Percentiles rank a stretch among this genome's conserved stretches.
phyloP scores from a whole-genome alignment of 2,329 filamentous ascomycete genomes.

The Zymoseptoria crescenta region DNA sequence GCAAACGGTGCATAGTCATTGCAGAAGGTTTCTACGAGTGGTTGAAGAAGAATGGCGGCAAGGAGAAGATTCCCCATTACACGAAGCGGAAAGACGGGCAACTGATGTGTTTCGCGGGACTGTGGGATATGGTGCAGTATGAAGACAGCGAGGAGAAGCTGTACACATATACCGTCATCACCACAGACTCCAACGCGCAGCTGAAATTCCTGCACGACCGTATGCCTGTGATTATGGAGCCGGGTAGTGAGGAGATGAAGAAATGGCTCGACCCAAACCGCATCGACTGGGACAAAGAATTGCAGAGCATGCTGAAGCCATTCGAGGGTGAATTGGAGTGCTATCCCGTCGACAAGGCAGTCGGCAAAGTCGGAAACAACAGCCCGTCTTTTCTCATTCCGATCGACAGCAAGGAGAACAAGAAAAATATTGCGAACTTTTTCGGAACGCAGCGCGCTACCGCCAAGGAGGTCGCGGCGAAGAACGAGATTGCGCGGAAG shows the following conservation, averaged over 20 bases:
- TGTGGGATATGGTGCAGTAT: conserved; percentile 84
- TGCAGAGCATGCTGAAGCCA: conserved; percentile 73
- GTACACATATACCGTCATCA: conserved; percentile 92
- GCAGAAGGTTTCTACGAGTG: conserved; percentile 96
- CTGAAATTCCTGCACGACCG: conserved; percentile 83
- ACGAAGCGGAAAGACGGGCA: conserved; percentile 72
- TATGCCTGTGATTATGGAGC: conserved; percentile 89
- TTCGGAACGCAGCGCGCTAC: conserved; percentile 55
- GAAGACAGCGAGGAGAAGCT: conserved; percentile 62
- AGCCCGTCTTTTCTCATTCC: conserved; percentile 77
- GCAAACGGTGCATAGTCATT: conserved; percentile 78
- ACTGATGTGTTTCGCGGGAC: conserved; percentile 79
- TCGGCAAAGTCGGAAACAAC: conserved; percentile 91
- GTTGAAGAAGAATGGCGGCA: conserved; percentile 69
- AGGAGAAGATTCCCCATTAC: conserved; percentile 78
- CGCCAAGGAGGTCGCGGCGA: conserved; percentile 28
- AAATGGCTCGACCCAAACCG: conserved; percentile 71
- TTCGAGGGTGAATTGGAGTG: conserved; percentile 72
- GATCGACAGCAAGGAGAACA: conserved; percentile 77
- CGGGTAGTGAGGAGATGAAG: conserved; percentile 60
- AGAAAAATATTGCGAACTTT: conserved; percentile 89
- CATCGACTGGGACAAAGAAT: conserved; percentile 65
- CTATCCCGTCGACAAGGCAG: conserved; percentile 79
- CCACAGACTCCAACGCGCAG: conserved; percentile 75
- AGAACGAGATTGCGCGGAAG: conserved; percentile 27